These are phyloP conservation scores for Tetrapyrgos nigripes DNA, from an alignment of 1,284 basidiomycete species.

Conservation along the genomic window DNA sequence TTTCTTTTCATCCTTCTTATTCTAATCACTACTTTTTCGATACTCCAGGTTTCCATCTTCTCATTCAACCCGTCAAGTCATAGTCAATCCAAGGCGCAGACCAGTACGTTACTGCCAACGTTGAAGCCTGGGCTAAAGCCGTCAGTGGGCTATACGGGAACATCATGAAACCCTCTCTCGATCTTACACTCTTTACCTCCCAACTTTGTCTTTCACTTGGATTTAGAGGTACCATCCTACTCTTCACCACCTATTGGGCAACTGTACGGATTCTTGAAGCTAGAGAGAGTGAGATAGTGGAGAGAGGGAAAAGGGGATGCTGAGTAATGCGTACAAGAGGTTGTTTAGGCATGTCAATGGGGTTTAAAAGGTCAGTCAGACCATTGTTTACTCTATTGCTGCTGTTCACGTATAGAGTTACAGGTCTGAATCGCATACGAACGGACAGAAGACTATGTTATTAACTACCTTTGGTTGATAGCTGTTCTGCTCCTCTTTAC, in stretches of 20 bases:
- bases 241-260: conserved; percentile 87
- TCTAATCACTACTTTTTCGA: too few relatives aligned
- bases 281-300: conserved; percentile 93
- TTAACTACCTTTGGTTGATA: conserved; percentile 96
- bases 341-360: conserved; percentile 91
- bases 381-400: too few relatives aligned
- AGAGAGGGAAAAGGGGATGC: conserved; percentile 92
- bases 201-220: conserved; percentile 91
- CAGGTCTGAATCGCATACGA: conserved; percentile 85
- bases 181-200: conserved; percentile 92
- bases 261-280: conserved; percentile 83
- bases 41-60: too few relatives aligned
- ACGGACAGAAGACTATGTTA: conserved; percentile 93
- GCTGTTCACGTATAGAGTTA: background rate
- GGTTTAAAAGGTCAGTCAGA: conserved; percentile 87
- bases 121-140: conserved; percentile 90
- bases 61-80: too few relatives aligned
- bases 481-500: conserved; percentile 86
- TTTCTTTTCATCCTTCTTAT: too few relatives aligned
- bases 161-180: conserved; percentile 90
- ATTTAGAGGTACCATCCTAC: conserved; percentile 75
- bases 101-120: conserved; percentile 93
- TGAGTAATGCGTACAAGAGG: conserved; percentile 80
- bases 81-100: conserved; percentile 87
- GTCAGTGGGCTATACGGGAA: conserved; percentile 89